Percentiles rank a stretch among this genome's conserved stretches.
Conservation (phyloP, 495 filamentous ascomycete species). For the Talaromyces nanjingensis region DNA sequence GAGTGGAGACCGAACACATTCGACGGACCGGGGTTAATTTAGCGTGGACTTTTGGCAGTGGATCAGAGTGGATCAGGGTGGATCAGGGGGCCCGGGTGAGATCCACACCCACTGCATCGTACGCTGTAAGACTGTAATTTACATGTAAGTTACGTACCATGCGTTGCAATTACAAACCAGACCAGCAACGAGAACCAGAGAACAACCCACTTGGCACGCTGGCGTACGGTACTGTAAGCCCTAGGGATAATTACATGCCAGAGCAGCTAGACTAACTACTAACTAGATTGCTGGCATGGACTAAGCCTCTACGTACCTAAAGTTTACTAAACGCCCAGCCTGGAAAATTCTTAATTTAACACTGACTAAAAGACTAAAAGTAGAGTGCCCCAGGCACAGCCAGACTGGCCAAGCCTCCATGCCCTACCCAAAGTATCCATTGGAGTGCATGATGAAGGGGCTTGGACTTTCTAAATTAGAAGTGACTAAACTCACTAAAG, state of each 20-base stretch:
- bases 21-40: neutral
- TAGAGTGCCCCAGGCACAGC: constrained; percentile 3
- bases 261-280: neutral
- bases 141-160: neutral
- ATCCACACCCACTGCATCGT: neutral
- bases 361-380: neutral
- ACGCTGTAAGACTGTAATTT: neutral
- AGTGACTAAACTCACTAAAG: neutral
- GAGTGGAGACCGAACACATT: neutral
- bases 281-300: neutral
- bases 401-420: constrained; percentile 1
- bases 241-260: neutral
- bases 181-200: neutral
- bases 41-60: neutral
- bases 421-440: neutral
- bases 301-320: neutral
- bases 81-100: neutral
- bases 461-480: neutral
- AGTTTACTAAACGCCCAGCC: neutral
- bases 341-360: neutral
- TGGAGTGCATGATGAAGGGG: neutral
- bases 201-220: neutral
- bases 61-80: neutral
- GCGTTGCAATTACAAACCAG: neutral
- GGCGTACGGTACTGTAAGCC: neutral